Evolutionary conservation across 2,329 filamentous ascomycete species (phyloP), one percentile per base, ranked within the genome.

Genomic region (Aspergillus novoparasiticus): DNA sequence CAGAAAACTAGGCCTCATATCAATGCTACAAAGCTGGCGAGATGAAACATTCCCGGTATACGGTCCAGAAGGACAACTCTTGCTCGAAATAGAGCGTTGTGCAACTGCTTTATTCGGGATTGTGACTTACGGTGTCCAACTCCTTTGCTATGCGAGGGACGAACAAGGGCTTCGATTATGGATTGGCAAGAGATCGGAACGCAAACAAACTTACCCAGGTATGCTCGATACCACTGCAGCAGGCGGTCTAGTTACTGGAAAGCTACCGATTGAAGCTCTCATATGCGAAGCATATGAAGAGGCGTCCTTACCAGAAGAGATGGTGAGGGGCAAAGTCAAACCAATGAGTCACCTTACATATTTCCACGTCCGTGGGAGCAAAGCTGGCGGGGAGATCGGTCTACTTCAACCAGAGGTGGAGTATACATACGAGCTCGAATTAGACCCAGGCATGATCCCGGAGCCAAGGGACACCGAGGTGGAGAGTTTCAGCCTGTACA

Each of bases 11-110:
- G 39, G 16, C 4, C 1, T n/a, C 19, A 41, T 41, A 19, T 41
- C 19, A n/a, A 43, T 65, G 1, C 51, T 68, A 0, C 28, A 54
- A 11, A 46, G 59, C 19, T 82, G 79, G 79, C 69, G 78, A 9
- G 71, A 76, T 28, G 80, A 82, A 66, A 59, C 77, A 36, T 82
- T 82, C 58, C 72, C 78, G 0, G 76, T 82, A 11, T 79, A 79
- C 60, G 78, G 76, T 0, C 66, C 69, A 4, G 67, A 70, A n/a
- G 78, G 75, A n/a, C 74, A 78, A 41, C 53, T 78, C 32, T 59
- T 82, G 12, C 78, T 83, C 54, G 73, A 74, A 32, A 76, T 83
- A 6, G 81, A 83, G 64, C 69, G 80, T 21, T 72, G 72, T 23
- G 81, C 79, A 14, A 77, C 73, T 55, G 76, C 79, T 28, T 67